Evolutionary conservation across 306 rosid species (phyloP), one percentile per base, ranked within the genome.

Genomic region (Spatholobus suberectus): DNA sequence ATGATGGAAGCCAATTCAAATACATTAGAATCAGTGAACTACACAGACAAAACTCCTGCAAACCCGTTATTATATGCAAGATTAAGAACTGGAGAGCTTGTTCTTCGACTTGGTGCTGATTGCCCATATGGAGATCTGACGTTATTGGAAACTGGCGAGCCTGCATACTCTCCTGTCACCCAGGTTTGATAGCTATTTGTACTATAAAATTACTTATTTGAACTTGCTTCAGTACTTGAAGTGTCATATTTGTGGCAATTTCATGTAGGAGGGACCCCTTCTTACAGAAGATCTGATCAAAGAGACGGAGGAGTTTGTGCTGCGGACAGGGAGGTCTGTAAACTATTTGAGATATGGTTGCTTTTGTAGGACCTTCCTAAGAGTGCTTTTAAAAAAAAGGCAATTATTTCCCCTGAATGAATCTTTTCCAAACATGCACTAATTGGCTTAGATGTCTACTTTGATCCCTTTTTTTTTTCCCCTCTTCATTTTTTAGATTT

Each of bases 271-370:
- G 86, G 97, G 85, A 61, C 97, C 95, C 61, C 85, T 96, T 89
- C 97, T 94, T 67, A 94, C 99, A 11, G 97, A 96, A 89, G 99
- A 94, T 75, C 85, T 91, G 74, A 91, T 96, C 77, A 94, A 91
- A 86, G 99, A 92, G 90, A 92, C 91, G 1, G 98, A 94, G 92
- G 99, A 96, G 87, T 92, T 94, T 79, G 93, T 96, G 85, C 92
- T 96, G 84, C 98, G 92, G 79, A 96, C 99, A 23, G 97, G 98
- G 81, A 96, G 99, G 99, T 93, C 27, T 83, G 90, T 87, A 32
- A 37, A 52, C 68, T 77, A 54, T 71, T 52, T 23, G 52, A 73
- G 67, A 61, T 52, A 46, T 37, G 32, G 58, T 43, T 80, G 65
- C 37, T 44, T 14, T 62, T 62, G 40, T 2, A 29, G 21, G 43